Conservation (phyloP, 768 basidiomycete species). For the Phaeotremella skinneri region DNA sequence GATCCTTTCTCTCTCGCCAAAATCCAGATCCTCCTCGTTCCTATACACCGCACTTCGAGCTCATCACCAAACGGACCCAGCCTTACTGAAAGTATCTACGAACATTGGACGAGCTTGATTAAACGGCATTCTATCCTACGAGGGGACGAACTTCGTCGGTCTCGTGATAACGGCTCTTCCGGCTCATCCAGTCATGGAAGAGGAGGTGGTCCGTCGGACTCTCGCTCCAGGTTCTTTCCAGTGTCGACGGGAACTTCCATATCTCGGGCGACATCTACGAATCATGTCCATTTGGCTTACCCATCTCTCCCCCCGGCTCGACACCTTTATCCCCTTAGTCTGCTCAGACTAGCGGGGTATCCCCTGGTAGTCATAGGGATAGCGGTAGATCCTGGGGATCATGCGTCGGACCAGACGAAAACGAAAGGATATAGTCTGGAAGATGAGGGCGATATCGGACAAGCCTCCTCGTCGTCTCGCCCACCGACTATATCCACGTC, state of each 20-base stretch:
- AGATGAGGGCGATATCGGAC: constrained; percentile 28
- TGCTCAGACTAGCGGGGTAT: constrained; percentile 66
- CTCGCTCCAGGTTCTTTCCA: constrained; percentile 69
- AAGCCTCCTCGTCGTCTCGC: constrained; percentile 22
- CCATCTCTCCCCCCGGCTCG: constrained; percentile 70
- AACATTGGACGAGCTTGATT: constrained; percentile 71
- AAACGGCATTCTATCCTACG: constrained; percentile 77
- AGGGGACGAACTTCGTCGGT: constrained; percentile 54
- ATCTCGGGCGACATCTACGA: constrained; percentile 57
- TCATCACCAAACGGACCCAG: constrained; percentile 56
- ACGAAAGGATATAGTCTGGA: constrained; percentile 27
- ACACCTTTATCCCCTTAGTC: constrained; percentile 65
- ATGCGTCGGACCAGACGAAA: constrained; percentile 40
- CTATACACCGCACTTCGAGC: constrained; percentile 55
- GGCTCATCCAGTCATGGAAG: constrained; percentile 17
- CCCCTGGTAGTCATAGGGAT: constrained; percentile 86
- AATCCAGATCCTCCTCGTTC: constrained; percentile 77
- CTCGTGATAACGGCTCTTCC: constrained; percentile 66
- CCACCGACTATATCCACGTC: constrained; percentile 34
- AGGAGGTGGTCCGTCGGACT: constrained; percentile 9
- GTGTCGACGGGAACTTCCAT: constrained; percentile 61
- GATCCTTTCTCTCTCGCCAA: constrained; percentile 67
- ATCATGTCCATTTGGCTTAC: constrained; percentile 76
- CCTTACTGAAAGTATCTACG: constrained; percentile 66
- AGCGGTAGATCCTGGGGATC: constrained; percentile 62